phyloP scores from a whole-genome alignment of 495 filamentous ascomycete genomes.

The Jackrogersella multiformis region DNA sequence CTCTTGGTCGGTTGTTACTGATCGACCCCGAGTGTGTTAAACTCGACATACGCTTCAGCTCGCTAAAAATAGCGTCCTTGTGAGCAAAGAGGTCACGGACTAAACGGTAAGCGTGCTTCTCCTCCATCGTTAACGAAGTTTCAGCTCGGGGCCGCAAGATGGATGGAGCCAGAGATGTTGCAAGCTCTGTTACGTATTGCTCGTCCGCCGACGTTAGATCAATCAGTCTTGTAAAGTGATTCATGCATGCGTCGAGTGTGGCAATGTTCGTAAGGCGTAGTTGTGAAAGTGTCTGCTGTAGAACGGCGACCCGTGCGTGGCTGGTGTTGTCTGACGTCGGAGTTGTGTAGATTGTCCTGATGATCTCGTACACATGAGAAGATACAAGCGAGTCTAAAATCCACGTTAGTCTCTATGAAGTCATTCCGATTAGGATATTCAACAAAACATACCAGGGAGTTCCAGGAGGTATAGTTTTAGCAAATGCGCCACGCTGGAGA shows the following conservation, averaged over 20 bases:
- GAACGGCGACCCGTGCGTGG: conserved; percentile 80
- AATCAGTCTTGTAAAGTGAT: conserved; percentile 96
- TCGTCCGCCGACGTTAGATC: conserved; percentile 97
- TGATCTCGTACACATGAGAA: conserved; percentile 97
- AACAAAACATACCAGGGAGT: conserved; percentile 76
- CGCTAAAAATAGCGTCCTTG: conserved; percentile 94
- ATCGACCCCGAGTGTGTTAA: conserved; percentile 63
- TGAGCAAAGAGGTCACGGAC: conserved; percentile 92
- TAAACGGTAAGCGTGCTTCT: conserved; percentile 90
- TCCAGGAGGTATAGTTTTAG: conserved; percentile 97
- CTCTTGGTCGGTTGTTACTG: conserved; percentile 73
- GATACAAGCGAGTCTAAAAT: conserved; percentile 90
- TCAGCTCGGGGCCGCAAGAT: conserved; percentile 87
- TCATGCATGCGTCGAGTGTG: conserved; percentile 96
- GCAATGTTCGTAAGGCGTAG: conserved; percentile 97
- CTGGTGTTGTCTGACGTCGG: conserved; percentile 75
- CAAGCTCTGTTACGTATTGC: conserved; percentile 78
- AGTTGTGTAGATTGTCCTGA: conserved; percentile 94
- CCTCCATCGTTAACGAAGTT: conserved; percentile 91
- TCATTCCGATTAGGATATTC: not conserved
- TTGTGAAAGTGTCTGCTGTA: conserved; percentile 95
- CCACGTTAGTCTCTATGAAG: conserved; percentile 33
- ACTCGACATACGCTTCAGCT: conserved; percentile 90
- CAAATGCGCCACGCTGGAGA: conserved; percentile 91
- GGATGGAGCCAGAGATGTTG: conserved; percentile 82